A percentile compares a stretch with the other conserved stretches of the same genome.
Conservation (phyloP, 805 yeast species). For the Kodamaea leandrae region DNA sequence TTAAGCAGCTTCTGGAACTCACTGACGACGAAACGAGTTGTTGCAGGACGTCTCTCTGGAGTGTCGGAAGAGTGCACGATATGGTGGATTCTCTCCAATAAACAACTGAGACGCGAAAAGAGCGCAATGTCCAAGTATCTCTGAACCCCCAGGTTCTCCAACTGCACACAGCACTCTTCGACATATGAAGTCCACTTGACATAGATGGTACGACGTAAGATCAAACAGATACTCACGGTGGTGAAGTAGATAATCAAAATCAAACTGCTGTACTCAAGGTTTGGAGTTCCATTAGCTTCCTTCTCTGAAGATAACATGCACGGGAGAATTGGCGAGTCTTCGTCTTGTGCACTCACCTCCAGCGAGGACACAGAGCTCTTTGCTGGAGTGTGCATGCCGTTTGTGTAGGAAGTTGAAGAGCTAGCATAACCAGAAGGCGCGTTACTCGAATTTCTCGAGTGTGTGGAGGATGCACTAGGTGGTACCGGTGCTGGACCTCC, state of each 20-base stretch:
- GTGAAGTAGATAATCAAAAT: conserved; percentile 59
- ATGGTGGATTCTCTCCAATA: conserved; percentile 60
- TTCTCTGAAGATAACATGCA: not conserved
- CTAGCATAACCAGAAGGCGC: no score
- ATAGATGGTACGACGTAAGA: conserved; percentile 60
- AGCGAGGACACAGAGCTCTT: conserved; percentile 1
- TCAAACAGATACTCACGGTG: conserved; percentile 61
- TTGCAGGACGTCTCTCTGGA: conserved; percentile 21
- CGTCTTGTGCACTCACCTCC: not conserved
- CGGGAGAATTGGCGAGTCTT: not conserved
- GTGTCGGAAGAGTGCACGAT: conserved; percentile 42
- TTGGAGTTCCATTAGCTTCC: no score
- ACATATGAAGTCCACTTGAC: conserved; percentile 65
- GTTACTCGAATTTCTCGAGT: no score
- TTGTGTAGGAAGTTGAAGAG: no score
- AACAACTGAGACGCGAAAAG: conserved; percentile 56
- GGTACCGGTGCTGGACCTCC: no score
- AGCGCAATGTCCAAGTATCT: conserved; percentile 47
- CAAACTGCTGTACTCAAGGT: conserved; percentile 48
- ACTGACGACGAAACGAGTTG: conserved; percentile 37
- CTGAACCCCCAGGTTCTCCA: conserved; percentile 37
- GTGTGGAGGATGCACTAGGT: no score
- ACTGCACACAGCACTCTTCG: conserved; percentile 54
- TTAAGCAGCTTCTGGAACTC: conserved; percentile 52
- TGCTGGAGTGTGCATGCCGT: conserved; percentile 1